A percentile compares a stretch with the other conserved stretches of the same genome.
These are phyloP conservation scores for Arthroderma sp. DNA, from an alignment of 2,329 filamentous ascomycete species.

Conservation along the genomic window DNA sequence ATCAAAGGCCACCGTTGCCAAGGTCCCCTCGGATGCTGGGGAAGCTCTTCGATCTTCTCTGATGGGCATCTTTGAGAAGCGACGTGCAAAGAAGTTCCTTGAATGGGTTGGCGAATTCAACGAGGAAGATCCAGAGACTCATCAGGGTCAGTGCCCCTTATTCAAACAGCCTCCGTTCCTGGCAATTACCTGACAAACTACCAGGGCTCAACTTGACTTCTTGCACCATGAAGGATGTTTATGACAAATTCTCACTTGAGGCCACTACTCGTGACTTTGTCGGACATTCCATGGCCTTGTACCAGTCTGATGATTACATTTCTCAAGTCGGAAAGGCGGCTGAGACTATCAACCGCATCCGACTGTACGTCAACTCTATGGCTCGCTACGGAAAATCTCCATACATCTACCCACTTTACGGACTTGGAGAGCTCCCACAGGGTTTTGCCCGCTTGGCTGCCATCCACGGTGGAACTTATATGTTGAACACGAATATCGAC, in stretches of 20 bases:
- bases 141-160: constrained; percentile 58
- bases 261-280: constrained; percentile 84
- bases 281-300: constrained; percentile 96
- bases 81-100: constrained; percentile 89
- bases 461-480: constrained; percentile 98
- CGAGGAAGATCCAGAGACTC: constrained; percentile 64
- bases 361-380: constrained; percentile 94
- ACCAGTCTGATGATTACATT: constrained; percentile 80
- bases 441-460: constrained; percentile 94
- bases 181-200: background rate
- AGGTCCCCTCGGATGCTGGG: constrained; percentile 84
- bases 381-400: constrained; percentile 95
- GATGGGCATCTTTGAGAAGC: constrained; percentile 97
- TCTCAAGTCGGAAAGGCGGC: constrained; percentile 58
- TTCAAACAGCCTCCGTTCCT: background rate
- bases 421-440: constrained; percentile 90
- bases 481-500: constrained; percentile 92
- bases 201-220: constrained; percentile 68
- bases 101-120: constrained; percentile 90
- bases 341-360: constrained; percentile 82
- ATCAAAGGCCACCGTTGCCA: constrained; percentile 82
- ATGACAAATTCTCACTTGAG: constrained; percentile 95
- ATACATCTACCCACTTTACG: constrained; percentile 98
- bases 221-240: constrained; percentile 94
- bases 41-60: constrained; percentile 86